Evolutionary conservation across 495 filamentous ascomycete species (phyloP).

Genomic region (Aspergillus campestris): DNA sequence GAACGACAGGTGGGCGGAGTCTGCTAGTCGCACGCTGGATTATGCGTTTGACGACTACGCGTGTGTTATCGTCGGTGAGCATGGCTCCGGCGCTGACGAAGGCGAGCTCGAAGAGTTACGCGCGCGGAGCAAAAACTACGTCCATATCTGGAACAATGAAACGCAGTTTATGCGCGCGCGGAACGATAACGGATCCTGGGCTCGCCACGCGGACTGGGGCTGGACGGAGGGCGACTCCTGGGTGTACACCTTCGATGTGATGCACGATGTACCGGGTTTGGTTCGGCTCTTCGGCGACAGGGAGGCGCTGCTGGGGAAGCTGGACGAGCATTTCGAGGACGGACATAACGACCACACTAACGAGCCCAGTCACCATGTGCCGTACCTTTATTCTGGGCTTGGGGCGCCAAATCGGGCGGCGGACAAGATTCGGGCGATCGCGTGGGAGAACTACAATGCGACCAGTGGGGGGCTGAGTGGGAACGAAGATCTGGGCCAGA

Average conservation of each 20-base stretch:
- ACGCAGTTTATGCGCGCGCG: conserved; percentile 24
- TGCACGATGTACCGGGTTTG: conserved; percentile 18
- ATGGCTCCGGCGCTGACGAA: conserved; percentile 5
- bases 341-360: conserved; percentile 22
- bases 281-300: conserved; percentile 14
- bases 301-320: conserved; percentile 11
- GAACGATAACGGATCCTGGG: conserved; percentile 20
- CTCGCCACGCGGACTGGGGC: conserved; percentile 12
- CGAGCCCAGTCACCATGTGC: conserved; percentile 22
- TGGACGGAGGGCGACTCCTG: conserved; percentile 24
- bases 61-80: conserved; percentile 13
- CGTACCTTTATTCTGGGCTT: conserved; percentile 18
- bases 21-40: conserved; percentile 19
- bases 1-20: conserved; percentile 20
- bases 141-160: conserved; percentile 18
- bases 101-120: conserved; percentile 3
- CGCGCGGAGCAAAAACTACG: conserved; percentile 14
- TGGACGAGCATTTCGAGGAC: conserved; percentile 19
- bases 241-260: conserved; percentile 24
- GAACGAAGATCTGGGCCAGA: conserved; percentile 23
- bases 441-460: conserved; percentile 21
- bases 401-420: conserved; percentile 15
- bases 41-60: conserved; percentile 22
- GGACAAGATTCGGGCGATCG: conserved; percentile 12
- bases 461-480: conserved; percentile 20